Evolutionary conservation across 495 filamentous ascomycete species (phyloP).

Genomic region (Penicillium psychrofluorescens): DNA sequence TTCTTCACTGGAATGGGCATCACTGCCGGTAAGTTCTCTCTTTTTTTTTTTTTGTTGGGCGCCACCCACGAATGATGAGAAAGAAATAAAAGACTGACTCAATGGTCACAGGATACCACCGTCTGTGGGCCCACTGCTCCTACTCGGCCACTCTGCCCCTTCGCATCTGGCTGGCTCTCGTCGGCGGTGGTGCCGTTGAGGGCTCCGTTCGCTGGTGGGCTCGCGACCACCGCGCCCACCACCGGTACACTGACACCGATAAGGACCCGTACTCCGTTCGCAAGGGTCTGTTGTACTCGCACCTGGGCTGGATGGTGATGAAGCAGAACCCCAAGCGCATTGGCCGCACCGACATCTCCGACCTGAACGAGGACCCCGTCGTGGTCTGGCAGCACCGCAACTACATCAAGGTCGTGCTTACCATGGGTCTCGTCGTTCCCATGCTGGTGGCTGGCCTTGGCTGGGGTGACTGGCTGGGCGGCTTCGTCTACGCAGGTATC

Average conservation of each 20-base stretch:
- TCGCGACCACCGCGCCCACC: conserved; percentile 91
- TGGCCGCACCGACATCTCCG: conserved; percentile 93
- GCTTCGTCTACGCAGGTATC: conserved; percentile 92
- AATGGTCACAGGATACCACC: conserved; percentile 62
- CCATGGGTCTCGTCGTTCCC: conserved; percentile 83
- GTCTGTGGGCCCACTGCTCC: conserved; percentile 90
- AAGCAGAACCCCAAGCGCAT: conserved; percentile 91
- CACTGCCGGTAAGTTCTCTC: conserved; percentile 58
- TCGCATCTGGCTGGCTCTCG: conserved; percentile 84
- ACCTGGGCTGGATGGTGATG: conserved; percentile 91
- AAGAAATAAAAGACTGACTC: conserved; percentile 8
- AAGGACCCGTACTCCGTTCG: conserved; percentile 99
- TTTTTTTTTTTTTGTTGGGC: not conserved
- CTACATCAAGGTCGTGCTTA: conserved; percentile 82
- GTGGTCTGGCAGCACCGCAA: conserved; percentile 93
- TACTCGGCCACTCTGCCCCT: conserved; percentile 87
- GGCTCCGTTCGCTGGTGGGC: conserved; percentile 98
- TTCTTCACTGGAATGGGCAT: conserved; percentile 87
- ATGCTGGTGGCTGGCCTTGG: conserved; percentile 75
- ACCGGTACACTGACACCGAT: conserved; percentile 97
- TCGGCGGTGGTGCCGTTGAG: conserved; percentile 91
- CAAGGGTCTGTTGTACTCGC: conserved; percentile 95
- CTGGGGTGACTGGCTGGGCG: conserved; percentile 87
- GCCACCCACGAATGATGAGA: not conserved
- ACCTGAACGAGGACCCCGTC: conserved; percentile 90